phyloP scores from a whole-genome alignment of 257 asterid genomes.

The Nyctanthes arbortristis region DNA sequence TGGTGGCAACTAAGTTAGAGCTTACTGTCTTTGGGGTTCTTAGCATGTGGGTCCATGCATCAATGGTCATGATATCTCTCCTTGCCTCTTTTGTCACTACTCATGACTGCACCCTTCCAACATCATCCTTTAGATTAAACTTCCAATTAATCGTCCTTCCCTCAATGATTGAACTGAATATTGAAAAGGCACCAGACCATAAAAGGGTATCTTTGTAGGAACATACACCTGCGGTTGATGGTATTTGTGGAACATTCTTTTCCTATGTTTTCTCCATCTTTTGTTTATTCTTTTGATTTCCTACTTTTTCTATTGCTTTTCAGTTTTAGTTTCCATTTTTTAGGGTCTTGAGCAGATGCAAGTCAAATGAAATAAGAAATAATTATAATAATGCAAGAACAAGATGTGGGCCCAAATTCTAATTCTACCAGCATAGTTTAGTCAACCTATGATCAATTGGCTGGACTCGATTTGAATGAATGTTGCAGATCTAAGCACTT shows the following conservation, averaged over 20 bases:
- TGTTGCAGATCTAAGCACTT: neutral
- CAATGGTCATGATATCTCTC: neutral
- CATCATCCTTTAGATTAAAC: neutral
- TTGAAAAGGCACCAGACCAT: neutral
- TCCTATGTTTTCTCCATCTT: neutral
- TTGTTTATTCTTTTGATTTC: neutral
- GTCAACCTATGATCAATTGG: neutral
- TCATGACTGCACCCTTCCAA: neutral
- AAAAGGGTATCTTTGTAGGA: neutral
- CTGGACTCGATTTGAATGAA: neutral
- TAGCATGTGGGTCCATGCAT: neutral
- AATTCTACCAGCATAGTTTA: neutral
- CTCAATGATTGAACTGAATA: neutral
- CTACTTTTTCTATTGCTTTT: neutral
- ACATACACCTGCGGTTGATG: neutral
- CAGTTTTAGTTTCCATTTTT: no score
- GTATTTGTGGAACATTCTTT: neutral
- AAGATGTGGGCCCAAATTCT: neutral
- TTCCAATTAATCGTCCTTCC: neutral
- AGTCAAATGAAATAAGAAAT: neutral
- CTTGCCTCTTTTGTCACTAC: neutral
- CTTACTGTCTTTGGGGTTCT: neutral
- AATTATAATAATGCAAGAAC: neutral
- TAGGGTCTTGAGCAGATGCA: no score
- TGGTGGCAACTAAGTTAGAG: neutral